Percentiles rank a stretch among this genome's conserved stretches.
phyloP scores from a whole-genome alignment of 1,284 basidiomycete species.

The Cryptococcus sp. region DNA sequence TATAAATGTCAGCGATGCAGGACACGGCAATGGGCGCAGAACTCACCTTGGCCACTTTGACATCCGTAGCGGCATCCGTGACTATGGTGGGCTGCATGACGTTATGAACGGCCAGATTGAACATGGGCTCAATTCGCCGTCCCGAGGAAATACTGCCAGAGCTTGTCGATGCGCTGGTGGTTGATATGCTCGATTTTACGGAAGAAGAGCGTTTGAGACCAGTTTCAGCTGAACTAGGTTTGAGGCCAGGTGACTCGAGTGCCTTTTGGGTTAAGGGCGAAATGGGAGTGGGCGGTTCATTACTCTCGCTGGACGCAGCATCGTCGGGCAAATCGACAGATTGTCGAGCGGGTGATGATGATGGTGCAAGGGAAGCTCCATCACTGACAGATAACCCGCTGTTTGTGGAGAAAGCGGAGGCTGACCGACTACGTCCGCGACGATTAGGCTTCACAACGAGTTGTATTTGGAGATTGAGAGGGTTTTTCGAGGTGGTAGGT shows the following conservation, averaged over 20 bases:
- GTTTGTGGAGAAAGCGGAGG: constrained; percentile 28
- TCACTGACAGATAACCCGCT: constrained; percentile 6
- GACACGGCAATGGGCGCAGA: not conserved
- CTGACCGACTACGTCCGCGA: constrained; percentile 23
- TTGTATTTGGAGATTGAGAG: constrained; percentile 90
- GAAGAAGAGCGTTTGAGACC: constrained; percentile 28
- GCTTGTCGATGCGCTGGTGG: constrained; percentile 15
- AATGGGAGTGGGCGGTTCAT: not conserved
- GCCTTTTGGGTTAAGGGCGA: not conserved
- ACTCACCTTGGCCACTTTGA: constrained; percentile 75
- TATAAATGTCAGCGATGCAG: not conserved
- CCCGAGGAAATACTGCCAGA: constrained; percentile 19
- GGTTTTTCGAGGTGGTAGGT: constrained; percentile 77
- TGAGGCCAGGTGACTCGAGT: not conserved
- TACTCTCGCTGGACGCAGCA: not conserved
- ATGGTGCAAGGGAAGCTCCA: not conserved
- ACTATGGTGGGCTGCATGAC: constrained; percentile 88
- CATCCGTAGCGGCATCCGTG: constrained; percentile 73
- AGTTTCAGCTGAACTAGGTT: not conserved
- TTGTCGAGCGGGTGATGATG: not conserved
- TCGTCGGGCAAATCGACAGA: not conserved
- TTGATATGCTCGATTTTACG: constrained; percentile 28
- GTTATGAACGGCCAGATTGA: constrained; percentile 85
- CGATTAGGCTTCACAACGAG: constrained; percentile 60
- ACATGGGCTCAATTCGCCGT: constrained; percentile 80